Evolutionary conservation across 768 basidiomycete species (phyloP), one percentile per base, ranked within the genome.

Genomic region (Austroboletus festivus): DNA sequence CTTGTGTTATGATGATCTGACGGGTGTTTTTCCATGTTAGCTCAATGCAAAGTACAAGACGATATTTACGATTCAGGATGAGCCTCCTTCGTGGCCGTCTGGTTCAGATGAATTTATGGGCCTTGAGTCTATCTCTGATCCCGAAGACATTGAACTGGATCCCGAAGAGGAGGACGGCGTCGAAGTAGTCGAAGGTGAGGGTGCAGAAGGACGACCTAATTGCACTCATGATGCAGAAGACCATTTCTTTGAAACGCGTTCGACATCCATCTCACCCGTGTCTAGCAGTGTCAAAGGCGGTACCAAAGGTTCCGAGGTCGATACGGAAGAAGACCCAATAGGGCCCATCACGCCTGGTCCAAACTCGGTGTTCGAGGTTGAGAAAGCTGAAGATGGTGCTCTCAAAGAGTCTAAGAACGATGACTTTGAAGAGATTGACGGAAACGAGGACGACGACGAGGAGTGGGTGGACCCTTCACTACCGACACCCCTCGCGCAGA

Each of bases 51-150:
- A 80, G 35, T 78, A 82, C 38, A 81, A 83, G 61, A 73, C 81
- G 31, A 90, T 94, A 46, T 93, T 97, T 55, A 83, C 88, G 0
- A 78, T 97, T 4, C 89, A 90, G 52, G 86, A 93, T 34, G 90
- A 93, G 54, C 90, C 87, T 1, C 92, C 93, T 1, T 77, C 76
- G 5, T 96, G 93, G 92, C 77, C 82, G 7, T 78, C 65, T 1
- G 86, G 86, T 60, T 81, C 77, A 10, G 90, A 89, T 49, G 86
- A 86, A 49, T 67, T 60, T 34, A 82, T 88, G 71, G 89, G 85
- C 1, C 68, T 93, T 19, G 86, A 91, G 60, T 89, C 86, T 5
- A 82, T 95, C 20, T 93, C 89, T 9, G 92, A 85, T 54, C 80
- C 81, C 0, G 82, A 88, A 47, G 81, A 83, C 24, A 80, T 86